Conservation (phyloP, 352 stramenopile species). For the Phytopythium ostracodes region DNA sequence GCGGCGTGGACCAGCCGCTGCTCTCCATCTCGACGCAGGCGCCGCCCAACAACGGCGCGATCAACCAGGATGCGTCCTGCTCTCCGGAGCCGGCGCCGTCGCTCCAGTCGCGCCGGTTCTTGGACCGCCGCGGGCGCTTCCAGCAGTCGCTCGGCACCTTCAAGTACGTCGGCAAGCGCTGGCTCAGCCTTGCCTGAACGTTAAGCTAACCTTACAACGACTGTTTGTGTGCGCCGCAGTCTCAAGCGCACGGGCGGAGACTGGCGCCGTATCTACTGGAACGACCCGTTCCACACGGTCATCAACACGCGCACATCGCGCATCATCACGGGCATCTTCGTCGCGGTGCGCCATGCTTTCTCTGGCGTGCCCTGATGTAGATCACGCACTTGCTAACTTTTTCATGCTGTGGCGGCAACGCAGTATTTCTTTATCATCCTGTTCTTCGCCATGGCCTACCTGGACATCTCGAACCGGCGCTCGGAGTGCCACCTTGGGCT, state of each 20-base stretch:
- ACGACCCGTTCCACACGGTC: conserved; percentile 85
- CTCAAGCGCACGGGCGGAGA: conserved; percentile 68
- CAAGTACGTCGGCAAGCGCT: conserved; percentile 35
- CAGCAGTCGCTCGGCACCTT: conserved; percentile 67
- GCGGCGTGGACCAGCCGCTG: conserved; percentile 29
- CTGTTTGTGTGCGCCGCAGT: conserved; percentile 24
- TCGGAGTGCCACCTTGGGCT: conserved; percentile 74
- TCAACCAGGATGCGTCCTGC: conserved; percentile 4
- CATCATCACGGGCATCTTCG: conserved; percentile 77
- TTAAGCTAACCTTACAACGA: background rate
- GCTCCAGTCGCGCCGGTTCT: conserved; percentile 35
- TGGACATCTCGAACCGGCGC: conserved; percentile 58
- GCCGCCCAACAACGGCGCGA: conserved; percentile 2
- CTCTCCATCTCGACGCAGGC: conserved; percentile 20
- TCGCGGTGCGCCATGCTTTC: conserved; percentile 36
- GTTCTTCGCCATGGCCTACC: conserved; percentile 72
- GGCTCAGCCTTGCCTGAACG: background rate
- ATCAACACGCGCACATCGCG: conserved; percentile 83
- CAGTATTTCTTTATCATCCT: conserved; percentile 83
- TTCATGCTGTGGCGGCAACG: background rate
- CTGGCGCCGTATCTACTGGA: conserved; percentile 81
- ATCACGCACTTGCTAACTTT: background rate
- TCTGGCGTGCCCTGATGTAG: background rate
- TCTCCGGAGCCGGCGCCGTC: background rate
- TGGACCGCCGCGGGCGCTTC: conserved; percentile 62